phyloP scores from a whole-genome alignment of 257 asterid genomes.

The Fraxinus cuspidata region DNA sequence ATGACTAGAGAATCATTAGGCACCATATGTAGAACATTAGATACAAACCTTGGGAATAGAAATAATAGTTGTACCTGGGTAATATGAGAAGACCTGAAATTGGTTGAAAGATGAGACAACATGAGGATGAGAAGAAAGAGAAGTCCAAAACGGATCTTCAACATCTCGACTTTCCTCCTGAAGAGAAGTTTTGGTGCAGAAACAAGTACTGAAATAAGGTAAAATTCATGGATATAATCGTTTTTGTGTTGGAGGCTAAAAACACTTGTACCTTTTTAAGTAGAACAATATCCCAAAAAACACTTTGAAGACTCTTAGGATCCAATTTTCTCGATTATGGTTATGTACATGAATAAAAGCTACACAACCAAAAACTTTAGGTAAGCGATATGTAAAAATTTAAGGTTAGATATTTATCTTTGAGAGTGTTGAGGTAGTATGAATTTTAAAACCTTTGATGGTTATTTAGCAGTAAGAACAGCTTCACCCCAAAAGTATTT shows the following conservation, averaged over 20 bases:
- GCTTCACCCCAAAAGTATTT: neutral
- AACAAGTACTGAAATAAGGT: neutral
- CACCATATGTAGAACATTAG: neutral
- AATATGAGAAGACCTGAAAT: neutral
- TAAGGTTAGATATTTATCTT: neutral
- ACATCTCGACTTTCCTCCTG: neutral
- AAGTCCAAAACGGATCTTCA: neutral
- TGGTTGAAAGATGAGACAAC: too few species aligned
- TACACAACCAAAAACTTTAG: neutral
- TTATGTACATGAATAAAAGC: neutral
- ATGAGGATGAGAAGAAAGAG: neutral
- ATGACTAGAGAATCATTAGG: neutral
- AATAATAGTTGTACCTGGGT: neutral
- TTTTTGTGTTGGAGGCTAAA: neutral
- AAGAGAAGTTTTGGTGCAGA: neutral
- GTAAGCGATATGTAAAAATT: neutral
- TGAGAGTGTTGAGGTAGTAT: neutral
- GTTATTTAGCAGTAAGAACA: neutral
- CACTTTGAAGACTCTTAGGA: neutral
- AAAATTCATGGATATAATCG: neutral
- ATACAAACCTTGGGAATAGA: neutral
- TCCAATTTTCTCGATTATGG: neutral
- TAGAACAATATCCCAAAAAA: neutral
- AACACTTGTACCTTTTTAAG: too few species aligned
- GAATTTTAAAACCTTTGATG: too few species aligned